Evolutionary conservation across 805 yeast species (phyloP).

Genomic region (Cyberlindnera saturnus): DNA sequence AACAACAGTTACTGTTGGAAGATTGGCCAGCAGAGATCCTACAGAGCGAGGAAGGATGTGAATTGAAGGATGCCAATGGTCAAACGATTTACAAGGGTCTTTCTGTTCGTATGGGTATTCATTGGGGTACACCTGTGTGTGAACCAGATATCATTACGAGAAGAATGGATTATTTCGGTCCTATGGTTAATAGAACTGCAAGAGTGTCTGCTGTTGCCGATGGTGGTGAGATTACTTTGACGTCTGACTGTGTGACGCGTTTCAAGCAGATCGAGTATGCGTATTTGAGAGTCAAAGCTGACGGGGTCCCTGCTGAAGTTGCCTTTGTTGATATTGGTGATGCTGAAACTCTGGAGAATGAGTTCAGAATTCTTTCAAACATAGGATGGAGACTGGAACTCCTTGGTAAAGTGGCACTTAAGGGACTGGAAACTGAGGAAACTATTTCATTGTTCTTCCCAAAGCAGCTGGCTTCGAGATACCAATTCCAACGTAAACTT

Average conservation of each 20-base stretch:
- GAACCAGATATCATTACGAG: constrained; percentile 92
- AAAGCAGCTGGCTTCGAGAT: constrained; percentile 51
- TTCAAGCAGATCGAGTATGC: constrained; percentile 48
- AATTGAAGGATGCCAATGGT: constrained; percentile 56
- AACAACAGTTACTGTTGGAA: constrained; percentile 70
- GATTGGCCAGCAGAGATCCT: constrained; percentile 96
- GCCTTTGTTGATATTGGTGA: constrained; percentile 38
- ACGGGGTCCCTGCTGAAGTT: constrained; percentile 27
- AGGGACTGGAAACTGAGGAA: constrained; percentile 94
- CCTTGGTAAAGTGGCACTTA: constrained; percentile 82
- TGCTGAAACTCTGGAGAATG: constrained; percentile 58
- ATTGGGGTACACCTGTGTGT: constrained; percentile 97
- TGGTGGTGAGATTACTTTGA: constrained; percentile 94
- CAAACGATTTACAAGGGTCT: constrained; percentile 74
- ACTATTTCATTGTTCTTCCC: constrained; percentile 77
- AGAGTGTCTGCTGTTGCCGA: constrained; percentile 92
- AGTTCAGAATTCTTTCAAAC: constrained; percentile 56
- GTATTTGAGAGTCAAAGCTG: constrained; percentile 2
- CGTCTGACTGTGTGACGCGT: constrained; percentile 75
- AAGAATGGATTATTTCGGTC: constrained; percentile 98
- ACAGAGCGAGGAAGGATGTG: constrained; percentile 77
- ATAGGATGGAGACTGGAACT: constrained; percentile 64
- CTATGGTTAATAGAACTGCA: constrained; percentile 94
- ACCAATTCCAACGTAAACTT: constrained; percentile 34
- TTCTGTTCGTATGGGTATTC: constrained; percentile 96